Percentiles rank a stretch among this genome's conserved stretches.
Conservation (phyloP, 768 basidiomycete genomes). For the Lactifluus hygrophoroides region DNA sequence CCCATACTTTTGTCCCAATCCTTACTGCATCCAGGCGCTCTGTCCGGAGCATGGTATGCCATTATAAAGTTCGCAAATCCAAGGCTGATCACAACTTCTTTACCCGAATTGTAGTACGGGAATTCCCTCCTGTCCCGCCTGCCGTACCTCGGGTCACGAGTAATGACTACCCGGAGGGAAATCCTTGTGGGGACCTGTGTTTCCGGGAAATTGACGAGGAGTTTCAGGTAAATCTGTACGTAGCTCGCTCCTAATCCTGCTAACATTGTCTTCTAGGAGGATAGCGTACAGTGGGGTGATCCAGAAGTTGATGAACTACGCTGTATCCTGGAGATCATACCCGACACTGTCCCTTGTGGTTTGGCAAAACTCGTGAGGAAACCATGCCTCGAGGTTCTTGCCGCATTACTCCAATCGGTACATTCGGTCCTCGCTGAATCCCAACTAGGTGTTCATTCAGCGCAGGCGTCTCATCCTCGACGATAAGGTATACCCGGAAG, state of each 20-base stretch:
- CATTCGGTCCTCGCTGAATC: background rate
- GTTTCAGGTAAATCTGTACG: background rate
- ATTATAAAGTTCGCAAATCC: background rate
- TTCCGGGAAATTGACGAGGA: constrained; percentile 1
- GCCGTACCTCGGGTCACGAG: constrained; percentile 3
- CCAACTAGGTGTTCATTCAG: constrained; percentile 5
- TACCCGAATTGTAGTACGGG: background rate
- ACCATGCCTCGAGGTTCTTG: constrained; percentile 13
- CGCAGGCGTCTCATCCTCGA: constrained; percentile 8
- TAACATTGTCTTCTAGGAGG: background rate
- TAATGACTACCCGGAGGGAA: background rate
- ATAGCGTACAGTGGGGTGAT: constrained; percentile 3
- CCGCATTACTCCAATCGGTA: background rate
- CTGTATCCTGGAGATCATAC: constrained; percentile 15
- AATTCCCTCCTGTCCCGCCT: background rate
- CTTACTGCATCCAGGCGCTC: constrained; percentile 7
- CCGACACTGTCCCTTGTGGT: constrained; percentile 16
- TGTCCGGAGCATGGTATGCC: constrained; percentile 9
- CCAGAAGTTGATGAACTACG: constrained; percentile 10
- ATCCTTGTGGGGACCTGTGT: background rate
- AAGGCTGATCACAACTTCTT: background rate
- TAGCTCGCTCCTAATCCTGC: background rate
- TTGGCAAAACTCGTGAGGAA: constrained; percentile 15
- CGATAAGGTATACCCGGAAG: constrained; percentile 6
- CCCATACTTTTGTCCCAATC: constrained; percentile 22